Evolutionary conservation across 768 basidiomycete genomes (phyloP).

Genomic region (Hericium erinaceus): DNA sequence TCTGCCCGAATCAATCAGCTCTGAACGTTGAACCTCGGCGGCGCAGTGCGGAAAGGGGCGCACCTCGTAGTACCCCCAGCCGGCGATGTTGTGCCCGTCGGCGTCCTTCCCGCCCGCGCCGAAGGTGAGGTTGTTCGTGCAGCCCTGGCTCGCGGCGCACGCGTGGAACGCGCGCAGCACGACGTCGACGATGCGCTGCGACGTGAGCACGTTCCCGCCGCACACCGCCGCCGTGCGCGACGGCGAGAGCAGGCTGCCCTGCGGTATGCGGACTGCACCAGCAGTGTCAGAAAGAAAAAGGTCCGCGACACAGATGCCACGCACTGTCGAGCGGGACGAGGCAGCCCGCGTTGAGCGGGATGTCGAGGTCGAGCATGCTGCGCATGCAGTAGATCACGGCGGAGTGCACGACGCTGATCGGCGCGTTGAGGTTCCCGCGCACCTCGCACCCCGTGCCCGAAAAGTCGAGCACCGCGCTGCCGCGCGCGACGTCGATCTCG

Average conservation of each 20-base stretch:
- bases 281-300: conserved; percentile 16
- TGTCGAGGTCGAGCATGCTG: conserved; percentile 76
- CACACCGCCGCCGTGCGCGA: conserved; percentile 86
- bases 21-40: no score
- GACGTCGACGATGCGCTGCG: conserved; percentile 90
- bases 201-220: conserved; percentile 86
- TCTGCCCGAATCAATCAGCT: conserved; percentile 34
- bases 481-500: conserved; percentile 62
- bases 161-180: conserved; percentile 89
- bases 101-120: conserved; percentile 82
- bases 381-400: conserved; percentile 88
- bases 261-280: conserved; percentile 62
- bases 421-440: conserved; percentile 77
- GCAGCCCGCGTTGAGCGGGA: conserved; percentile 92
- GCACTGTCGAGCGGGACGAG: conserved; percentile 75
- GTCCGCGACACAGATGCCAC: no score
- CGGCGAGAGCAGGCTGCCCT: conserved; percentile 70
- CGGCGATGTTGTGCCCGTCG: conserved; percentile 62
- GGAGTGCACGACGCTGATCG: conserved; percentile 79
- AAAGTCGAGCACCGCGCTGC: conserved; percentile 83
- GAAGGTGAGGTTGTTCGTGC: conserved; percentile 89
- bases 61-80: conserved; percentile 89
- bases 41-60: conserved; percentile 9
- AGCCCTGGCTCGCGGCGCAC: conserved; percentile 87
- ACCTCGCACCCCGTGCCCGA: conserved; percentile 76